Conservation (phyloP, 345 rosid species). For the Ceriops decandra region DNA sequence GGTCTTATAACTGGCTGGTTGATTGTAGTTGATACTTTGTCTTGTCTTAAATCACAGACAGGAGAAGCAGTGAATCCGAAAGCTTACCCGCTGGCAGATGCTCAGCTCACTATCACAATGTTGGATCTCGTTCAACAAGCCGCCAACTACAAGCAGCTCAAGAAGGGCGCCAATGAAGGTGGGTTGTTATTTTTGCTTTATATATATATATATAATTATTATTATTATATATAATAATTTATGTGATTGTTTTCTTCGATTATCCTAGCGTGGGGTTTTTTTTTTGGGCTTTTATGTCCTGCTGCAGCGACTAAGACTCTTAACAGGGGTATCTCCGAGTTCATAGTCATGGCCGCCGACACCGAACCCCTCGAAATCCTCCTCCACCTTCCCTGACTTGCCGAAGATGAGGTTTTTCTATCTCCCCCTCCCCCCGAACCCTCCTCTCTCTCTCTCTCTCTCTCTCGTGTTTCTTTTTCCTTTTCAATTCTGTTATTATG, state of each 20-base stretch:
- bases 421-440: too few relatives aligned
- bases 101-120: constrained; percentile 73
- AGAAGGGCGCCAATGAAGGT: constrained; percentile 99
- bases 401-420: constrained; percentile 64
- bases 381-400: constrained; percentile 69
- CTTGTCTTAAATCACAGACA: constrained; percentile 9
- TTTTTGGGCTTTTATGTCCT: too few relatives aligned
- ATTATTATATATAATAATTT: too few relatives aligned
- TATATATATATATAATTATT: too few relatives aligned
- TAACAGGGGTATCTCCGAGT: constrained; percentile 93
- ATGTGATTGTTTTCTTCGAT: not conserved
- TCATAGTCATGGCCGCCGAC: constrained; percentile 49
- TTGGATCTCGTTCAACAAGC: constrained; percentile 95
- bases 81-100: constrained; percentile 84
- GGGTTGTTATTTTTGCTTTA: too few relatives aligned
- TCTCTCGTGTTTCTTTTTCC: not conserved
- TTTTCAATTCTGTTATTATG: not conserved
- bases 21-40: too few relatives aligned
- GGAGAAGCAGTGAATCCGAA: constrained; percentile 80
- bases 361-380: constrained; percentile 87
- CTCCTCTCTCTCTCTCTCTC: too few relatives aligned
- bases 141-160: constrained; percentile 94
- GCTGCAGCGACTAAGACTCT: constrained; percentile 84
- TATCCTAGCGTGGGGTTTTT: not conserved
- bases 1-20: too few relatives aligned